These are phyloP conservation scores for Clitopilus passeckerianus DNA, from an alignment of 768 basidiomycete species.

Conservation along the genomic window DNA sequence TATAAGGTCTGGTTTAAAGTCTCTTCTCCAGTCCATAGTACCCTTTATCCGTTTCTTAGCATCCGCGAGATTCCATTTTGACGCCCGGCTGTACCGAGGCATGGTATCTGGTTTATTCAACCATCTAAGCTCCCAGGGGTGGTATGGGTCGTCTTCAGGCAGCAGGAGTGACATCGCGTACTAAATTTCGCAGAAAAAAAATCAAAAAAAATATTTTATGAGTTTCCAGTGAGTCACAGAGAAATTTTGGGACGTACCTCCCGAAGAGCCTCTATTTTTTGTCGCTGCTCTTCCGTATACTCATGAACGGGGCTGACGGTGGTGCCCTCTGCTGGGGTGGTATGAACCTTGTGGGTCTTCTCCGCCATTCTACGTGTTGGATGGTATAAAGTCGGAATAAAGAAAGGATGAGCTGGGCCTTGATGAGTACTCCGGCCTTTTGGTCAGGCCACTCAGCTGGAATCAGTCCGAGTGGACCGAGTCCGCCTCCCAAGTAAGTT, in stretches of 20 bases:
- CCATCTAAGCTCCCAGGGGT: slow-evolving; percentile 77
- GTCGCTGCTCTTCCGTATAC: slow-evolving; percentile 61
- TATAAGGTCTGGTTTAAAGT: slow-evolving; percentile 82
- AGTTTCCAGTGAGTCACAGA: background rate
- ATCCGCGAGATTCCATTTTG: slow-evolving; percentile 78
- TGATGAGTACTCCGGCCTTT: background rate
- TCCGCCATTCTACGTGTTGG: slow-evolving; percentile 8
- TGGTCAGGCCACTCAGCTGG: background rate
- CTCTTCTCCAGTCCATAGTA: slow-evolving; percentile 81
- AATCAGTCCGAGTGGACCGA: background rate
- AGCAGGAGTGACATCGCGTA: slow-evolving; percentile 63
- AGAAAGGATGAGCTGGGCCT: background rate
- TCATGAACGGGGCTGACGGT: slow-evolving; percentile 47
- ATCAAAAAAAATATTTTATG: background rate
- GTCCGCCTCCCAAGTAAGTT: background rate
- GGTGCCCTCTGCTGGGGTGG: slow-evolving; percentile 48
- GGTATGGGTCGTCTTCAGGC: slow-evolving; percentile 64
- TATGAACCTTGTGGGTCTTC: slow-evolving; percentile 40
- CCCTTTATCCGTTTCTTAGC: slow-evolving; percentile 73
- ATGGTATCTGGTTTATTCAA: slow-evolving; percentile 62
- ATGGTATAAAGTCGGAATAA: background rate
- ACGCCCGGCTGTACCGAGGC: slow-evolving; percentile 77
- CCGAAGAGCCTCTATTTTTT: slow-evolving; percentile 53
- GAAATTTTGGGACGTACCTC: slow-evolving; percentile 39
- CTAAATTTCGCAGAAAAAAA: slow-evolving; percentile 30